phyloP scores from a whole-genome alignment of 345 rosid genomes.

The Salix suchowensis region DNA sequence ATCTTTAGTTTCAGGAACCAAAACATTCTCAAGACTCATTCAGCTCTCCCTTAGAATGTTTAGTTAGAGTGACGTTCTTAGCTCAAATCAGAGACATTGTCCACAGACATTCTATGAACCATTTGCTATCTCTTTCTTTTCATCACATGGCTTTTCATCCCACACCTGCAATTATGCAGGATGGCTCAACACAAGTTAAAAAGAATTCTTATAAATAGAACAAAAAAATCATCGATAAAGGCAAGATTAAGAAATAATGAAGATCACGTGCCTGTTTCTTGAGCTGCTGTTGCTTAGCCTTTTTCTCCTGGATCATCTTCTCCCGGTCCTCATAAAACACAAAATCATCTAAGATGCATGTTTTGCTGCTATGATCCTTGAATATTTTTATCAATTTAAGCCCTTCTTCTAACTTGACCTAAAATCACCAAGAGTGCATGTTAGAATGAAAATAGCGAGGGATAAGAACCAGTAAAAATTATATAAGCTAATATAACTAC shows the following conservation, averaged over 20 bases:
- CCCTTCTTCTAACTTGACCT: constrained; percentile 76
- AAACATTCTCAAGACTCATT: constrained; percentile 6
- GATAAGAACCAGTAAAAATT: background rate
- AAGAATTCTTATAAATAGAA: too few relatives aligned
- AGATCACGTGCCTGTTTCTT: constrained; percentile 49
- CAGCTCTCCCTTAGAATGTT: constrained; percentile 1
- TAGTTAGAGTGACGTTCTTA: background rate
- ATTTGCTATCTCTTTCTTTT: constrained; percentile 14
- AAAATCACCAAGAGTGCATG: background rate
- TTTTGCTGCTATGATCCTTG: constrained; percentile 66
- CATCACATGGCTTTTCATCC: constrained; percentile 15
- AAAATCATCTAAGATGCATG: constrained; percentile 87
- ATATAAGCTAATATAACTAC: constrained; percentile 23
- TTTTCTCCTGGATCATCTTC: constrained; percentile 76
- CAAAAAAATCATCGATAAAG: background rate
- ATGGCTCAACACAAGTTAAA: background rate
- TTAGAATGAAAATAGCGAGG: background rate
- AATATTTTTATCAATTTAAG: constrained; percentile 73
- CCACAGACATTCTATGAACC: background rate
- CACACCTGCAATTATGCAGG: background rate
- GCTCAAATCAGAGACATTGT: background rate
- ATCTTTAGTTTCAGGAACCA: background rate
- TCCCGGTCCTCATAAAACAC: constrained; percentile 76
- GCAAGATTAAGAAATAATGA: background rate
- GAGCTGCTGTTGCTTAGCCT: constrained; percentile 64